Percentiles rank a stretch among this genome's conserved stretches.
Evolutionary conservation across 1,284 basidiomycete genomes (phyloP).

Genomic region (Fomitiporia mediterranea): DNA sequence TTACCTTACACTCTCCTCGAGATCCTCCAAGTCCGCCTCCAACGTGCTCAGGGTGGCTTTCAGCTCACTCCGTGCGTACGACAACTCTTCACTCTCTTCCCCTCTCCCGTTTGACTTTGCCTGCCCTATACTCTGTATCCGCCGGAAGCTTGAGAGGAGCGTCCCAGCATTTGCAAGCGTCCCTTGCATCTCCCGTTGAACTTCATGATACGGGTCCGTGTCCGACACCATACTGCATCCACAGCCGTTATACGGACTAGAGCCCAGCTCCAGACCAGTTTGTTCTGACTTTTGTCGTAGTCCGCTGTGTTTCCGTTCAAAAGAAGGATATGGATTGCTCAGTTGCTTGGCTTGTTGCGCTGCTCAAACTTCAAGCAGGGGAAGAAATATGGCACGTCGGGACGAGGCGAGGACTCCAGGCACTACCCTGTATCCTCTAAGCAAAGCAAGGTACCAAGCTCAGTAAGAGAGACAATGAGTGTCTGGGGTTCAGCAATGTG

Average conservation of each 20-base stretch:
- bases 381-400: too few relatives aligned
- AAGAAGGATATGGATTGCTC: too few relatives aligned
- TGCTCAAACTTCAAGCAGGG: too few relatives aligned
- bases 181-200: slow-evolving; percentile 70
- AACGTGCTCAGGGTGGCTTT: slow-evolving; percentile 70
- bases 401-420: too few relatives aligned
- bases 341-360: too few relatives aligned
- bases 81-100: slow-evolving; percentile 65
- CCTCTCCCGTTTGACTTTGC: slow-evolving; percentile 27
- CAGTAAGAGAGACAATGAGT: too few relatives aligned
- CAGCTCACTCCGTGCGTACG: slow-evolving; percentile 73
- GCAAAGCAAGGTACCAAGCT: too few relatives aligned
- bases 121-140: slow-evolving; percentile 73
- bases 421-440: too few relatives aligned
- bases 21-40: slow-evolving; percentile 81
- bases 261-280: too few relatives aligned
- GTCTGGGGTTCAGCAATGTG: too few relatives aligned
- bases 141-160: slow-evolving; percentile 67
- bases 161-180: slow-evolving; percentile 67
- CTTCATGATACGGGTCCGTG: slow-evolving; percentile 74
- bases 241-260: background rate
- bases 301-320: too few relatives aligned
- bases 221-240: background rate
- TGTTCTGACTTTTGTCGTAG: too few relatives aligned
- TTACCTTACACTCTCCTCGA: slow-evolving; percentile 84